Evolutionary conservation across 495 filamentous ascomycete genomes (phyloP), one percentile per base, ranked within the genome.

Genomic region (Clavariopsis aquatica): DNA sequence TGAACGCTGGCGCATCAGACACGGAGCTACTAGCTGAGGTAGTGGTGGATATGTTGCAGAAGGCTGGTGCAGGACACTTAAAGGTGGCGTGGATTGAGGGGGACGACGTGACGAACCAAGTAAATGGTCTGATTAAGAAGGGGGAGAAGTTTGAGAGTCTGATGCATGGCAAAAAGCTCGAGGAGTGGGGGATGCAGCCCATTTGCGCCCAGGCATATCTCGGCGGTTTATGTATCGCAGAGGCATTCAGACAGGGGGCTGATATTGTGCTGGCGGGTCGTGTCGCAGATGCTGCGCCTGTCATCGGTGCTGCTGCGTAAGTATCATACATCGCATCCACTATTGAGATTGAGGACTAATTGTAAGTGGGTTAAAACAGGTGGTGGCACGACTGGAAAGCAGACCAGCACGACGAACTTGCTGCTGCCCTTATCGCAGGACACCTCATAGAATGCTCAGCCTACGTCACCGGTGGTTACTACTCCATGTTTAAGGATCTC

Each of bases 361-460:
- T 22, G 46, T n/a, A n/a, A n/a, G n/a, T n/a, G 45, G 19, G 55
- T 29, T 4, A 17, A 22, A 38, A 55, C 24, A 67, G 59, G 8
- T 74, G 71, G 71, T 73, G 72, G 72, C 72, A 74, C 62, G 62
- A 64, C 24, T 74, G 72, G 72, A 36, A 52, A 51, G 36, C 27
- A 12, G 61, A 61, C 22, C 45, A 71, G 12, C 61, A 66, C 36
- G 72, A 74, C 38, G 57, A 69, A 49, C 65, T 74, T 13, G 72
- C 72, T 17, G 65, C 62, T 15, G 38, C 69, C 9, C 64, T 74
- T 22, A 69, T 74, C 24, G 66, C 66, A 2, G 72, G 72, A 29
- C 72, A 74, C 60, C 53, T 74, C 31, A 69, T 74, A 51, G 72
- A 74, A 36, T 74, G 72, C 57, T 58, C 60, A 4, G 56, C 60